Base-by-base conservation (phyloP, 495 filamentous ascomycete genomes). In the Entonaema liquescens region DNA sequence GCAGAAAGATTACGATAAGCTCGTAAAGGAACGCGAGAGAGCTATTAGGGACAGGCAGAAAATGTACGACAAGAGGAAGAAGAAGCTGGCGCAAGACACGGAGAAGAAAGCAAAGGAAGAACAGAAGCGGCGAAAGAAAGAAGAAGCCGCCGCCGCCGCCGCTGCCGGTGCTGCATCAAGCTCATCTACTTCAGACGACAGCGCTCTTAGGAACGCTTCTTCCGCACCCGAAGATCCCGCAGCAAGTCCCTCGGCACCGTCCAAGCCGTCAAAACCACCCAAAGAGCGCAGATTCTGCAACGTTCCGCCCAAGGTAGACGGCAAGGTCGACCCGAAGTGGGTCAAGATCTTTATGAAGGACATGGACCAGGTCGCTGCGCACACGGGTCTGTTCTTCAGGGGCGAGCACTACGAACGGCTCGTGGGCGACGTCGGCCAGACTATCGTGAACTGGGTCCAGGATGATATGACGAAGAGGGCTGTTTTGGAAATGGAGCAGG, bases 351-450 rank as follows among this genome's bases (percentile, higher is more conserved):
- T 86, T 74, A 95, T 97, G 91, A 85, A 89, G 31, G 88, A 89
- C 36, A 89, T 95, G 53, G 93, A 97, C 74, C 92, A 97, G 73
- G 92, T 97, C 3, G 88, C 85, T 7, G 94, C 94, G 3, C 94
- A 97, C 77, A 93, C 91, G 58, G 89, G 92, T 2, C 80, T 97
- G 62, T 97, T 97, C 77, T 88, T 93, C 42, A 80, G 87, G 0
- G 86, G 84, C 0, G 82, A 82, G 35, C 85, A 92, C 42, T 96
- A 97, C 76, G 91, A 95, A 74, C 77, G 78, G 69, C 80, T 97
- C 11, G 90, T 96, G 38, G 90, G 88, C 1, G 92, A 95, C 78
- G 90, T 93, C 0, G 90, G 87, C 13, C 82, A 81, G 17, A 82
- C 88, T 65, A 86, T 97, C 36, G 88, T 91, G 67, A 81, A 81